phyloP scores from a whole-genome alignment of 768 basidiomycete genomes.

The Suillus alpinus region DNA sequence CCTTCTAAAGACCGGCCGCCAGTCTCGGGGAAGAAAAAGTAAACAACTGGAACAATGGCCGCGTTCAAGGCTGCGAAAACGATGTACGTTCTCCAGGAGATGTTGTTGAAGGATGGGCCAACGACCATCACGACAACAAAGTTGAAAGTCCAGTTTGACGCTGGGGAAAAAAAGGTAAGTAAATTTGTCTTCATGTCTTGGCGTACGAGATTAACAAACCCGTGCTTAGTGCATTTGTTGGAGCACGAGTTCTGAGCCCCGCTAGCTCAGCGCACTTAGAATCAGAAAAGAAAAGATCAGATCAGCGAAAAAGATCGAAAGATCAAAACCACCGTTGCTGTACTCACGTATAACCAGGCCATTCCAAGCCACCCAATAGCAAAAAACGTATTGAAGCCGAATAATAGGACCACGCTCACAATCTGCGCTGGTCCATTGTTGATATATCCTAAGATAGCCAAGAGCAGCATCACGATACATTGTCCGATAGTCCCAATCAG shows the following conservation, averaged over 20 bases:
- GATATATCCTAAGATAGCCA: slow-evolving; percentile 22
- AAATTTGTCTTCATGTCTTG: neutral
- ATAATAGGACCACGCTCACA: slow-evolving; percentile 22
- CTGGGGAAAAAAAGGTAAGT: slow-evolving; percentile 1
- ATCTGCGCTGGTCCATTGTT: slow-evolving; percentile 22
- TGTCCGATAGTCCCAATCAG: slow-evolving; percentile 42
- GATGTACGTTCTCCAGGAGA: slow-evolving; percentile 11
- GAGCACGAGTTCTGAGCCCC: slow-evolving; percentile 26
- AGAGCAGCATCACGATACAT: slow-evolving; percentile 25
- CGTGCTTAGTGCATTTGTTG: slow-evolving; percentile 29
- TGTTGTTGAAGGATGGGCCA: slow-evolving; percentile 10
- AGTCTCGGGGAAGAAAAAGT: slow-evolving; percentile 12
- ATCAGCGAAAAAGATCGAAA: neutral
- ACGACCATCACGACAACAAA: slow-evolving; percentile 13
- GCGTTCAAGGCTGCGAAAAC: slow-evolving; percentile 9
- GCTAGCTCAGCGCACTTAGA: slow-evolving; percentile 30
- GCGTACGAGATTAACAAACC: slow-evolving; percentile 2
- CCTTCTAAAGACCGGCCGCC: slow-evolving; percentile 13
- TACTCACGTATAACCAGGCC: slow-evolving; percentile 30
- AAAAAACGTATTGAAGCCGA: slow-evolving; percentile 38
- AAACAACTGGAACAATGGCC: slow-evolving; percentile 5
- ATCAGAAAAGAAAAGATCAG: neutral
- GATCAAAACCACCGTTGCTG: neutral
- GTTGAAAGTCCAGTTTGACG: slow-evolving; percentile 13
- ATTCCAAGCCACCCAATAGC: slow-evolving; percentile 37